These are phyloP conservation scores for Pelargonium australe DNA, from an alignment of 441 rosid species.

Conservation along the genomic window DNA sequence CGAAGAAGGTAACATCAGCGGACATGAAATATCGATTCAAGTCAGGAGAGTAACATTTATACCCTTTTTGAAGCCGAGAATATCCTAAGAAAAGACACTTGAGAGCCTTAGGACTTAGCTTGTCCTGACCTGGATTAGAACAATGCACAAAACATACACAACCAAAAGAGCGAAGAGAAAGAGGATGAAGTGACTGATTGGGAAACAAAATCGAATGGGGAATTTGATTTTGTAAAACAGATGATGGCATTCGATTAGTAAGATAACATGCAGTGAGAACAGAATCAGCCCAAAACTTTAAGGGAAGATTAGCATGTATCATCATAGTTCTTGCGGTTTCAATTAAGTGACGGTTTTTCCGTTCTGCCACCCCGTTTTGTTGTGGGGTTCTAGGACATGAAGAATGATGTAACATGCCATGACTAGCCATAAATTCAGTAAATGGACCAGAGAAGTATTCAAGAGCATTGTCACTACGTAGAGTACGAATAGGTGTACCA, in stretches of 20 bases:
- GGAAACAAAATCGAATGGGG: conserved; percentile 4
- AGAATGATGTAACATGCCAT: conserved; percentile 7
- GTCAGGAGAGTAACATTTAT: neutral
- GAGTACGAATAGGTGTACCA: neutral
- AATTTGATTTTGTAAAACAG: neutral
- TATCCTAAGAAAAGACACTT: conserved; percentile 5
- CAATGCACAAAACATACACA: neutral
- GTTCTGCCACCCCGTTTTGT: conserved; percentile 10
- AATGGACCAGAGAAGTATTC: neutral
- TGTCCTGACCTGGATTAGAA: neutral
- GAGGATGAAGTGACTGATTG: neutral
- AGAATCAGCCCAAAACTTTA: neutral
- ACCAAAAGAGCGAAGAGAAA: neutral
- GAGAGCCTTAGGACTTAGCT: neutral
- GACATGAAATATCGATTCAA: neutral
- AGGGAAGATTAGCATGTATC: neutral
- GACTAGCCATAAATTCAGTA: neutral
- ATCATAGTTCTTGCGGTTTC: neutral
- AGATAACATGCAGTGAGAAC: conserved; percentile 6
- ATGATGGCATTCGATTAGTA: conserved; percentile 10
- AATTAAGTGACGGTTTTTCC: conserved; percentile 1
- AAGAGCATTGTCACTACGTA: neutral
- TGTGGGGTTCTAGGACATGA: neutral
- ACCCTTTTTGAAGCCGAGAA: conserved; percentile 6
- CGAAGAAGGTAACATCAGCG: neutral